Conservation (phyloP, 106 monocot genomes). For the Phalaenopsis equestris region DNA sequence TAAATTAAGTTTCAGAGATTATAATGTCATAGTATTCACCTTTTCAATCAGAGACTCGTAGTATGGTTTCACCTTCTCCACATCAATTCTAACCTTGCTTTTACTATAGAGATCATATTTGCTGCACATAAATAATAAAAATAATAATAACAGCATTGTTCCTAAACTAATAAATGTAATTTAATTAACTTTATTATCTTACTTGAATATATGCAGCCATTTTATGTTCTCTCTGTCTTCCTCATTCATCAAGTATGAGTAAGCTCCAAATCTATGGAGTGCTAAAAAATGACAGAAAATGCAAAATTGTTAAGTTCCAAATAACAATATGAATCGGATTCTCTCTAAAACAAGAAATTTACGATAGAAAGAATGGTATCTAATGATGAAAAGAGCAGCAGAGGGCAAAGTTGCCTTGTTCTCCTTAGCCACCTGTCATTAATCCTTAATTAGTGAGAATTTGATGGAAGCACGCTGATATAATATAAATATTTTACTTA, state of each 20-base stretch:
- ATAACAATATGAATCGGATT: background rate
- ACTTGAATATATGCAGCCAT: constrained; percentile 91
- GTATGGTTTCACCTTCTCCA: constrained; percentile 88
- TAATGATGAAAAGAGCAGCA: constrained; percentile 74
- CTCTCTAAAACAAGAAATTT: constrained; percentile 7
- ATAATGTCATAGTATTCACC: constrained; percentile 20
- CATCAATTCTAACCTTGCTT: constrained; percentile 84
- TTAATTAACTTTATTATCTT: constrained; percentile 1
- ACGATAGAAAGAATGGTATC: constrained; percentile 94
- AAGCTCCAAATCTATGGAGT: constrained; percentile 76
- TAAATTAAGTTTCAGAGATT: background rate
- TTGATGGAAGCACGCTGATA: background rate
- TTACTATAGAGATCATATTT: constrained; percentile 96
- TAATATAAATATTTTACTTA: background rate
- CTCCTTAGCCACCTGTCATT: constrained; percentile 66
- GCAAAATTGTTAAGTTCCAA: background rate
- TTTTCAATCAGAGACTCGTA: constrained; percentile 85
- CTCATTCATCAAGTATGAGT: constrained; percentile 74
- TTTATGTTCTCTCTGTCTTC: constrained; percentile 87
- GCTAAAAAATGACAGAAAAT: constrained; percentile 23
- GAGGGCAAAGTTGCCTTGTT: constrained; percentile 71
- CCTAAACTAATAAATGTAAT: background rate
- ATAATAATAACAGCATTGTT: background rate
- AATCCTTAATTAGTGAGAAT: background rate
- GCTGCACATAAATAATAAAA: constrained; percentile 27